Evolutionary conservation across 179 eudicot genomes (phyloP), one percentile per base, ranked within the genome.

Genomic region (Spergularia azorica): DNA sequence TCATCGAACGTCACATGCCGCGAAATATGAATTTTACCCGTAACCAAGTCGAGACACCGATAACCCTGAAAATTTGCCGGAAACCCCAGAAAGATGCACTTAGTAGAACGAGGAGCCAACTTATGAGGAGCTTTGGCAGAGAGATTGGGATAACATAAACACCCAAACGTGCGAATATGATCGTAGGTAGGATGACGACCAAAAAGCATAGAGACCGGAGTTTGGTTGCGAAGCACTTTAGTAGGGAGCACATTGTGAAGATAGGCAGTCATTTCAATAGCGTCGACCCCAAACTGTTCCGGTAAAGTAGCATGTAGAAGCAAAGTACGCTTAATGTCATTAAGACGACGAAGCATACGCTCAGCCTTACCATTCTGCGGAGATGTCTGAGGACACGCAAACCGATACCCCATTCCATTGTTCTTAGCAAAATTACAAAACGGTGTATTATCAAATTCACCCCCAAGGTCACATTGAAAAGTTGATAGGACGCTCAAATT

Each of bases 1-100:
- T 80, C 84, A 63, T 83, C 73, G 50, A 83, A 83, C 0, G 69
- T 38, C 0, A 83, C 81, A 50, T 80, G 84, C 0, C 83, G 73
- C 6, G 72, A 72, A 2, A 83, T 12, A 9, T 76, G 36, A 9
- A 80, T 36, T 36, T 80, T 80, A 0, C 55, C 10, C 0, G 59
- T 64, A 4, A 67, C 15, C 0, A 73, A 3, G 10, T 76, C 80
- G 5, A 74, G 54, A 18, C 86, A 83, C 0, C 64, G 63, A 20
- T 76, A 79, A 0, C 80, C 83, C 1, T 76, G 18, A 5, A 72
- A 77, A 4, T 79, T 12, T 0, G 57, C 3, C 5, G 74, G 70
- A n/a, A 61, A 73, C 0, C 82, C 79, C 0, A 77, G 13, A 51
- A 77, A 80, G 1, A 83, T 77, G 48, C 84, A 83, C 1, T 39